A percentile compares a stretch with the other conserved stretches of the same genome.
phyloP scores from a whole-genome alignment of 805 yeast genomes.

The Kuraishia floccosa region DNA sequence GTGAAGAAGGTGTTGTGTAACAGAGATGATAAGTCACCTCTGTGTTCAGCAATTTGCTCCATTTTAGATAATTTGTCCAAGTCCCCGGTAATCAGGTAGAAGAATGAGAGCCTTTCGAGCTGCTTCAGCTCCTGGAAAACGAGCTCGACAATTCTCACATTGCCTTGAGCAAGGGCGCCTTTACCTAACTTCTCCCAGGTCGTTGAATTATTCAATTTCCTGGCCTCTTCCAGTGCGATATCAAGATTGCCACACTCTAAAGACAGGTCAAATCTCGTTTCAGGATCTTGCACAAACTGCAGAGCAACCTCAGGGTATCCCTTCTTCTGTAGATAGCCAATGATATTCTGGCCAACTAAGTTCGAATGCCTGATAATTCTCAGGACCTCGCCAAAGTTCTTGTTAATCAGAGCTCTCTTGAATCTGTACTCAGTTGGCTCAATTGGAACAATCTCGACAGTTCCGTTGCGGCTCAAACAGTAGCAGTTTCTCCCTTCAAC shows the following conservation, averaged over 20 bases:
- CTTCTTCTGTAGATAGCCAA: constrained; percentile 85
- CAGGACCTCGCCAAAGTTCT: constrained; percentile 84
- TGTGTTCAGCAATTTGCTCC: constrained; percentile 82
- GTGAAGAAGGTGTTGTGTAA: constrained; percentile 75
- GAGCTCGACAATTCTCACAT: constrained; percentile 72
- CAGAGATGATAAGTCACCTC: constrained; percentile 70
- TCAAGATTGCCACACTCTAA: constrained; percentile 84
- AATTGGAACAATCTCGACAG: constrained; percentile 64
- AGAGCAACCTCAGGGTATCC: constrained; percentile 97
- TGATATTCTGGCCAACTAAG: constrained; percentile 94
- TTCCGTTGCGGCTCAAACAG: constrained; percentile 78
- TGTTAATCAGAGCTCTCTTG: constrained; percentile 84
- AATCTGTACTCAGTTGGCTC: constrained; percentile 97
- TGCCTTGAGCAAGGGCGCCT: constrained; percentile 88
- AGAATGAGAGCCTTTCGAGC: constrained; percentile 83
- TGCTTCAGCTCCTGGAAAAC: constrained; percentile 80
- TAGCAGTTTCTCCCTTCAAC: constrained; percentile 63
- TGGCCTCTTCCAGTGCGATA: constrained; percentile 85
- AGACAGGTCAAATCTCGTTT: constrained; percentile 91
- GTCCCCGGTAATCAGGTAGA: constrained; percentile 82
- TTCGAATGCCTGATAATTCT: constrained; percentile 81
- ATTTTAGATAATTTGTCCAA: constrained; percentile 62
- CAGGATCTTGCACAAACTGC: constrained; percentile 94
- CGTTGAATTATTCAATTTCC: constrained; percentile 49
- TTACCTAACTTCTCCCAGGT: constrained; percentile 77